These are phyloP conservation scores for Fusarium sp. DNA, from an alignment of 2,329 filamentous ascomycete genomes.

Conservation along the genomic window DNA sequence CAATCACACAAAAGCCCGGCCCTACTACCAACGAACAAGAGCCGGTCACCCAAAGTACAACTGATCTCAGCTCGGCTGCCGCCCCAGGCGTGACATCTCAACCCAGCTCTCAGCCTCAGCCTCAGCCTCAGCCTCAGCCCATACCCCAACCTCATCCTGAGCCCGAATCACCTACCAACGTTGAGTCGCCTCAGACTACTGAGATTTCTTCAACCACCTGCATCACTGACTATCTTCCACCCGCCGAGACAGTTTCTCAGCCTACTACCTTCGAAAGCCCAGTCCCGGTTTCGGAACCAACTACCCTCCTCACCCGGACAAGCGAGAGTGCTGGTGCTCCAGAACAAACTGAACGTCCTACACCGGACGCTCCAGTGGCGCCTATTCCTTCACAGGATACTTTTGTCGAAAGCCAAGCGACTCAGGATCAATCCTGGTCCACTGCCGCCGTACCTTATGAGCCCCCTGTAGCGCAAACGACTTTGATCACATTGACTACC, in stretches of 20 bases:
- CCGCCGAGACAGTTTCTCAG: conserved; percentile 9
- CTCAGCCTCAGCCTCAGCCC: conserved; percentile 1
- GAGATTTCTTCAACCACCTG: not conserved
- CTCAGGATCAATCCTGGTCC: conserved; percentile 10
- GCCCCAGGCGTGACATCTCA: conserved; percentile 10
- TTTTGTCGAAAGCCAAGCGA: not conserved
- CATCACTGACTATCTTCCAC: not conserved
- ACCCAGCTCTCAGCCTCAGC: not conserved
- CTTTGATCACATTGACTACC: conserved; percentile 14
- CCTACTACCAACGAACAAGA: not conserved
- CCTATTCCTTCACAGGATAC: conserved; percentile 10
- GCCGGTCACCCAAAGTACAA: conserved; percentile 1
- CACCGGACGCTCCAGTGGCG: not conserved
- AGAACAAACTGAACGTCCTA: conserved; percentile 2
- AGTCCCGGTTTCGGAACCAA: not conserved
- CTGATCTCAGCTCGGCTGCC: conserved; percentile 6
- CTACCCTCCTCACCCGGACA: conserved; percentile 14
- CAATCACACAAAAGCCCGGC: not conserved
- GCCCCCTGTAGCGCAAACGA: conserved; percentile 20
- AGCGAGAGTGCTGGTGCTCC: not conserved
- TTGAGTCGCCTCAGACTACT: not conserved
- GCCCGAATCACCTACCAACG: conserved; percentile 8
- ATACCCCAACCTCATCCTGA: conserved; percentile 11
- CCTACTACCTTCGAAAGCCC: not conserved
- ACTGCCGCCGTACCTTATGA: not conserved